Conservation (phyloP, 331 rosid genomes). For the Pyracantha coccinea region DNA sequence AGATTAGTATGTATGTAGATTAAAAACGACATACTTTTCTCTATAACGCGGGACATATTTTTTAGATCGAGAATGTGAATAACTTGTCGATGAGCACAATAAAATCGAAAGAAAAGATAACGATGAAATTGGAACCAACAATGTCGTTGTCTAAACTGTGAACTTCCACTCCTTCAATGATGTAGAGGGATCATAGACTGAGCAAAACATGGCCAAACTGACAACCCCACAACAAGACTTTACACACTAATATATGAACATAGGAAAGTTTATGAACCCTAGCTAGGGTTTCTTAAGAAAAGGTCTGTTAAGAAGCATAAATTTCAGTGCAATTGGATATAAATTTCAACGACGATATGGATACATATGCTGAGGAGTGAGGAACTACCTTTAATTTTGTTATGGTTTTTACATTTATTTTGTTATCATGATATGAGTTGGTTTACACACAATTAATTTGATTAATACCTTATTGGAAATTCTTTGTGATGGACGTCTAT, state of each 20-base stretch:
- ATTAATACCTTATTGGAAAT: no score
- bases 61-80: no score
- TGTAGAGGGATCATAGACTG: conserved; percentile 5
- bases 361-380: conserved; percentile 25
- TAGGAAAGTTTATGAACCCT: background rate
- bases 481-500: no score
- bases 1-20: background rate
- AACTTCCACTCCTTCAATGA: background rate
- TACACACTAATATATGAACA: background rate
- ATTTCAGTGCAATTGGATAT: conserved; percentile 39
- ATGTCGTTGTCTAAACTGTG: background rate
- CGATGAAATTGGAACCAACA: background rate
- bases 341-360: conserved; percentile 32
- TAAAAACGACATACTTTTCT: background rate
- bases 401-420: background rate
- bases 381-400: conserved; percentile 30
- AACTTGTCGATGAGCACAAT: background rate
- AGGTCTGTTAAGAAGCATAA: conserved; percentile 20
- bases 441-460: no score
- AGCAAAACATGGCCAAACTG: conserved; percentile 56
- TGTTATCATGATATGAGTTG: conserved; percentile 1
- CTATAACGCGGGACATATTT: no score
- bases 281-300: background rate
- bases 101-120: background rate
- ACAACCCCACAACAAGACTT: conserved; percentile 33